Base-by-base conservation (phyloP, 2,329 filamentous ascomycete species). In the Fusarium falciforme region DNA sequence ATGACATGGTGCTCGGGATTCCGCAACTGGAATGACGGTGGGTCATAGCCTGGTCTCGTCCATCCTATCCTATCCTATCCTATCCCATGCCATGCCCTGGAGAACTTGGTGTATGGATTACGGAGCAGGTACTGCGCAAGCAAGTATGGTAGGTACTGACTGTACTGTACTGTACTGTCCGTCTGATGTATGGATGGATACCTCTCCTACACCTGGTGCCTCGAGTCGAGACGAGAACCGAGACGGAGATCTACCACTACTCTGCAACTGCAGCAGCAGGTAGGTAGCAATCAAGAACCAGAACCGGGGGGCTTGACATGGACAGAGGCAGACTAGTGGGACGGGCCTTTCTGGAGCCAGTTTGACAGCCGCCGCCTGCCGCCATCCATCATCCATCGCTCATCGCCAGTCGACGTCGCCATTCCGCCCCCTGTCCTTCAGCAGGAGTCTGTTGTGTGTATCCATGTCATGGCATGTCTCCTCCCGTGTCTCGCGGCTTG, bases 1-100 rank as follows among this genome's bases (percentile, higher is more conserved):
- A 74, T 72, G 71, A 62, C 72, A 77, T 72, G 71, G 72, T 62
- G 68, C 52, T 75, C 75, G 76, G 76, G 72, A 75, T 78, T 62
- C 71, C 73, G 66, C 76, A 78, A 78, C 76, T 78, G 76, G 76
- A 78, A 78, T 78, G 76, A 70, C 61, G 57, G 76, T 77, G 76
- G 76, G 73, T 74, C 74, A 52, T 55, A 49, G 40, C 52, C 64
- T 64, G 66, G 63, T 69, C 70, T 61, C 67, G 59, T 52, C 65
- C 71, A 69, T 67, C 59, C 65, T 68, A 67, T 75, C 64, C 67
- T 52, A 69, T 67, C 64, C 67, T 52, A 54, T 74, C 44, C 25
- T 10, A 31, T 52, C 16, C 47, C 25, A 29, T 52, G 17, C 25
- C 52, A 29, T 52, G 47, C 25, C 52, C 20, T 62, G 59, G 64